phyloP scores from a whole-genome alignment of 2,329 filamentous ascomycete species.

The Xenoacremonium recifei region DNA sequence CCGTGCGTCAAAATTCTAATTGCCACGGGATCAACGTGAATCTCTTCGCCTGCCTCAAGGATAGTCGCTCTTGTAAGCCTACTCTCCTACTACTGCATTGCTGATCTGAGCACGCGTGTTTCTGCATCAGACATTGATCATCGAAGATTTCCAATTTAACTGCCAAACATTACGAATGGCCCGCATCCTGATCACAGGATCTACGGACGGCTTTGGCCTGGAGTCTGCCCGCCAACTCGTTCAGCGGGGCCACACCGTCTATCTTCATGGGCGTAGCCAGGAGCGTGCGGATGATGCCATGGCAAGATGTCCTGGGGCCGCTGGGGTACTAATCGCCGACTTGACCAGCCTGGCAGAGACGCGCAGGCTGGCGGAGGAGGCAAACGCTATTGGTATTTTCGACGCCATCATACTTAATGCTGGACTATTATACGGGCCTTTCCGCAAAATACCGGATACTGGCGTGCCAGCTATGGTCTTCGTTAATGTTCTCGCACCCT shows the following conservation, averaged over 20 bases:
- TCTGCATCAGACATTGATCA: too few species aligned
- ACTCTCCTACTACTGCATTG: too few species aligned
- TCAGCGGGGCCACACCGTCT: constrained; percentile 19
- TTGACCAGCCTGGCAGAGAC: constrained; percentile 18
- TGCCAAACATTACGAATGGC: too few species aligned
- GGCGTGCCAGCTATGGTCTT: constrained; percentile 16
- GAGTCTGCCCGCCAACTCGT: constrained; percentile 21
- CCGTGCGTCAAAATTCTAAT: too few species aligned
- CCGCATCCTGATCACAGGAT: constrained; percentile 24
- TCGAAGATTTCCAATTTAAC: too few species aligned
- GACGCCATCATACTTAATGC: constrained; percentile 20
- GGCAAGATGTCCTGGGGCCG: constrained; percentile 13
- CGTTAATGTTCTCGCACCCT: constrained; percentile 21
- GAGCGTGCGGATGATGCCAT: constrained; percentile 16
- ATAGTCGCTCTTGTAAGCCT: too few species aligned
- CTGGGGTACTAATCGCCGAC: constrained; percentile 17
- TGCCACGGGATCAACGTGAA: too few species aligned
- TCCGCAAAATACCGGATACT: constrained; percentile 15
- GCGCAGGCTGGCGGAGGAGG: constrained; percentile 18
- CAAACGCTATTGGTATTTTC: constrained; percentile 18
- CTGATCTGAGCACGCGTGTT: too few species aligned
- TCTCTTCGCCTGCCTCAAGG: too few species aligned
- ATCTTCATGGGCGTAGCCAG: constrained; percentile 20
- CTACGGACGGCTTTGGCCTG: constrained; percentile 23
- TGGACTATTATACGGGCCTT: constrained; percentile 14